Evolutionary conservation across 1,284 basidiomycete genomes (phyloP).

Genomic region (Melampsora larici-populina): DNA sequence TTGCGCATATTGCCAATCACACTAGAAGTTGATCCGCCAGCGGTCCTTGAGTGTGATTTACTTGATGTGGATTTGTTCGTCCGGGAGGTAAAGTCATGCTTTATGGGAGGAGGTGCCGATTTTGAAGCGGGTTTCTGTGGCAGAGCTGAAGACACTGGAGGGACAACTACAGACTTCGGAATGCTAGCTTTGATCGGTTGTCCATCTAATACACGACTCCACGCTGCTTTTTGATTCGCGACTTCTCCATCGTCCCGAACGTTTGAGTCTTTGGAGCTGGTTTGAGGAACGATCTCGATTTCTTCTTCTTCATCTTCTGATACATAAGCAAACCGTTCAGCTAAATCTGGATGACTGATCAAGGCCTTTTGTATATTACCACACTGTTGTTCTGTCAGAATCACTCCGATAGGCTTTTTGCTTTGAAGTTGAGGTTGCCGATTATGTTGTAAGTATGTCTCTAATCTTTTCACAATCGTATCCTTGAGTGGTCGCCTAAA

Average conservation of each 20-base stretch:
- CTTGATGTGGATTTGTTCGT: conserved; percentile 6
- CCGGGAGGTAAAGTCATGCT: conserved; percentile 3
- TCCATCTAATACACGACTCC: background rate
- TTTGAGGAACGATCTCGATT: background rate
- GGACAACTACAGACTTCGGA: background rate
- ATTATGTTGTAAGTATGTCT: conserved; percentile 43
- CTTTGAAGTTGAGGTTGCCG: background rate
- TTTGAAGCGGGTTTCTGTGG: background rate
- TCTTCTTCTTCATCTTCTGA: conserved; percentile 26
- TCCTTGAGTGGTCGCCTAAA: conserved; percentile 45
- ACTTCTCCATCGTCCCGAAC: background rate
- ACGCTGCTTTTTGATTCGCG: conserved; percentile 1
- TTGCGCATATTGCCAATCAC: conserved; percentile 31
- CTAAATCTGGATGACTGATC: conserved; percentile 36
- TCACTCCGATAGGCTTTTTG: background rate
- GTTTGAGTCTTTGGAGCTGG: background rate
- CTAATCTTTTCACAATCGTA: conserved; percentile 41
- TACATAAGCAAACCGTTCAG: conserved; percentile 27
- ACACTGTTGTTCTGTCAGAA: conserved; percentile 41
- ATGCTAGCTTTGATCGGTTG: background rate
- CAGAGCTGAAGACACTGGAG: background rate
- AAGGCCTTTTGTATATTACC: conserved; percentile 28
- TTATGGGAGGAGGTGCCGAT: conserved; percentile 11
- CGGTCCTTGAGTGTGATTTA: conserved; percentile 11
- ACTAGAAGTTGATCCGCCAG: background rate